phyloP scores from a whole-genome alignment of 306 rosid genomes.

The Crotalaria pallida region DNA sequence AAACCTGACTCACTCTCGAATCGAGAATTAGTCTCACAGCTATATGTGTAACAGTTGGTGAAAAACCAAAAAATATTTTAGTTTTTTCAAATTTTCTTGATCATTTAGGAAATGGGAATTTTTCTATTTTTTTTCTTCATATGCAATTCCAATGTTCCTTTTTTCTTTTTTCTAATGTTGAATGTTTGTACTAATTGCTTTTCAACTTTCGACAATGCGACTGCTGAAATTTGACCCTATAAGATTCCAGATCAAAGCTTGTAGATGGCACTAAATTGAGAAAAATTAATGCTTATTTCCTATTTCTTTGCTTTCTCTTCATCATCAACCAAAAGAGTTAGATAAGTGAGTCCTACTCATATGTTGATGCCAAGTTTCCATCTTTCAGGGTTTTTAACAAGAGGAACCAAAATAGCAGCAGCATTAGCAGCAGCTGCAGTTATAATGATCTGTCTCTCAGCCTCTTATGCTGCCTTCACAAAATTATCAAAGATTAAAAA shows the following conservation, averaged over 20 bases:
- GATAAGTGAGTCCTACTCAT: not conserved
- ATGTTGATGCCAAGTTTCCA: not conserved
- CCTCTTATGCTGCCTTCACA: conserved; percentile 44
- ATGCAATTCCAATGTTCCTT: not conserved
- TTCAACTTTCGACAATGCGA: not conserved
- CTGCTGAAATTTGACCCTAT: not conserved
- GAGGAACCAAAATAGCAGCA: conserved; percentile 45
- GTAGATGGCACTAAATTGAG: not conserved
- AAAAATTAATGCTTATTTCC: not conserved
- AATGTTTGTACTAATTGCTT: not conserved
- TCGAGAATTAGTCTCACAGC: too few species aligned
- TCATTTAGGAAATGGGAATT: not conserved
- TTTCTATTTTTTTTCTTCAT: not conserved
- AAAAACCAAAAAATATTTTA: too few species aligned
- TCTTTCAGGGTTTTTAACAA: conserved; percentile 40
- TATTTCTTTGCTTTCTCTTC: not conserved
- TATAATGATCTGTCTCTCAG: conserved; percentile 42
- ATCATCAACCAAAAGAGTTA: not conserved
- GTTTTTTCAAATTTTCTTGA: not conserved
- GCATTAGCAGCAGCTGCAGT: conserved; percentile 54
- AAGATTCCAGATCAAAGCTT: not conserved
- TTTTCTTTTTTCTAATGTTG: too few species aligned
- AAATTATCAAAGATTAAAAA: conserved; percentile 35
- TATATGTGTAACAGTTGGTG: too few species aligned
- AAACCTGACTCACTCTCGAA: too few species aligned